Conservation (phyloP, 2,329 filamentous ascomycete species). For the Aspergillus tamarii region DNA sequence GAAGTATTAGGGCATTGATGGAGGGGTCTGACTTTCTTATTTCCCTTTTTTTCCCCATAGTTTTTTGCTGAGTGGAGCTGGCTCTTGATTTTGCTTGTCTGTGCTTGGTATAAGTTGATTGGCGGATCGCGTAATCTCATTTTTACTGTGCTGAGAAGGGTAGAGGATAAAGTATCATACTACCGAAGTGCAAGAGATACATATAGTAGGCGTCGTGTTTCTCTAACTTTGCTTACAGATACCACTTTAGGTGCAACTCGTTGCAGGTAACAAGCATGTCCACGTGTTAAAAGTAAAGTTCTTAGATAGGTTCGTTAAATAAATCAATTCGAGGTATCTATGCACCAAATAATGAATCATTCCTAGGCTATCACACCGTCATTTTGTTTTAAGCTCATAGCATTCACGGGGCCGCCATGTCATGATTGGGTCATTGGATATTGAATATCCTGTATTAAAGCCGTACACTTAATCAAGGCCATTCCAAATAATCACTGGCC, state of each 20-base stretch:
- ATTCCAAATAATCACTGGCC: constrained; percentile 22
- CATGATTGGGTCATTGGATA: not conserved
- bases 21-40: too few relatives aligned
- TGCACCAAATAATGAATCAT: not conserved
- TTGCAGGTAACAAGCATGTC: not conserved
- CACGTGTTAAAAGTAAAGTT: not conserved
- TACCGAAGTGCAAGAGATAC: too few relatives aligned
- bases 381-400: not conserved
- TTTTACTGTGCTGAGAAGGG: not conserved
- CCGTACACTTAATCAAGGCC: not conserved
- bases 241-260: not conserved
- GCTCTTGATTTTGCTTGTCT: not conserved
- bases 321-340: not conserved
- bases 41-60: not conserved
- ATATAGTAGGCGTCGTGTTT: not conserved
- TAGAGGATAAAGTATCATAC: too few relatives aligned
- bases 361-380: not conserved
- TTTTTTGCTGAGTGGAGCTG: not conserved
- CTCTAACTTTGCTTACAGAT: not conserved
- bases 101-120: not conserved
- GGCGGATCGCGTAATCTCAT: not conserved
- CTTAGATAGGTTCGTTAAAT: not conserved
- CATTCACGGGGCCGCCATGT: not conserved
- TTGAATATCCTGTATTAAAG: not conserved
- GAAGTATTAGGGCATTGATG: not conserved